Evolutionary conservation across 1,284 basidiomycete genomes (phyloP).

Genomic region (Kalmanozyma brasiliensis): DNA sequence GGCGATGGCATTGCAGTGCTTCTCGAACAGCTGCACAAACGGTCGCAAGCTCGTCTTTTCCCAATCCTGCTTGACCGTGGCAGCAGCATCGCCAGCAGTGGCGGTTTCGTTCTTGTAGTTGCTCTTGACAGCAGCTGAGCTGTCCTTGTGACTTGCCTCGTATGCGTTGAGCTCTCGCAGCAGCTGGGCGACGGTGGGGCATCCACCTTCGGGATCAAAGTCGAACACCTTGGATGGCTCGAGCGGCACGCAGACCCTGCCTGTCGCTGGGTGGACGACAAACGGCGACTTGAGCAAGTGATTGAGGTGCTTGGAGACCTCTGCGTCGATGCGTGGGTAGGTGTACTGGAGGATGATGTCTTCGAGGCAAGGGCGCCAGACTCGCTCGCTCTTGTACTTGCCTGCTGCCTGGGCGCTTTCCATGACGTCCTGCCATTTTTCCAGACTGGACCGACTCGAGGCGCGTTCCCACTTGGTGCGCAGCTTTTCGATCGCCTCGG

Average conservation of each 20-base stretch:
- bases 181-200: constrained; percentile 84
- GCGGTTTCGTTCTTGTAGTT: constrained; percentile 33
- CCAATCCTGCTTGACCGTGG: constrained; percentile 70
- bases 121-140: constrained; percentile 26
- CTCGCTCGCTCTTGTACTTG: constrained; percentile 53
- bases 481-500: constrained; percentile 68
- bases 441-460: constrained; percentile 73
- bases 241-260: constrained; percentile 92
- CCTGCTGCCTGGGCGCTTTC: constrained; percentile 60
- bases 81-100: constrained; percentile 50
- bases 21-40: constrained; percentile 89
- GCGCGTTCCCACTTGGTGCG: constrained; percentile 75
- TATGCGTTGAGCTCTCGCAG: constrained; percentile 79
- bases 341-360: constrained; percentile 94
- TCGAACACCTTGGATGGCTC: constrained; percentile 80
- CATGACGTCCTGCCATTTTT: constrained; percentile 79
- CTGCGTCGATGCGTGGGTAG: constrained; percentile 94
- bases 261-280: constrained; percentile 95
- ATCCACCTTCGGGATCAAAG: constrained; percentile 84
- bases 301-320: constrained; percentile 96
- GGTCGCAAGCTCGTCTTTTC: constrained; percentile 76
- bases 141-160: constrained; percentile 68
- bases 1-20: constrained; percentile 71
- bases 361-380: constrained; percentile 70
- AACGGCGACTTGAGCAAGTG: constrained; percentile 98